Evolutionary conservation across 164 flowering plant genomes (phyloP), one percentile per base, ranked within the genome.

Genomic region (Nymphaea colorata): DNA sequence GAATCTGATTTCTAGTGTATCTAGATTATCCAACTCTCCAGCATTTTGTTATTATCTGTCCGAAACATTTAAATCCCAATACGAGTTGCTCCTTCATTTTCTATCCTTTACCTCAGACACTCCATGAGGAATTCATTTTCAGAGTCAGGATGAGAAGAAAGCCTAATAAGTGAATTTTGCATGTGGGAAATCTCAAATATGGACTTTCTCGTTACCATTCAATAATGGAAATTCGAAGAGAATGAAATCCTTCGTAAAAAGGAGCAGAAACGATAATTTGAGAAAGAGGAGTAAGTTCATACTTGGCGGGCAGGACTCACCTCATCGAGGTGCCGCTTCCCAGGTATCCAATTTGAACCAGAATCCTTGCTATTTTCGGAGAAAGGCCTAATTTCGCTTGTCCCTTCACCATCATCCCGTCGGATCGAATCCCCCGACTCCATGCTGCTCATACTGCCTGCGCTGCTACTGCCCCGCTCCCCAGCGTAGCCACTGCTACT

Each of bases 401-500:
- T 41, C n/a, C 44, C 43, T 3, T 59, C 67, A 55, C 62, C 69
- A 15, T 51, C 89, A 69, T 78, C 77, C 43, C 59, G 25, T 51
- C 57, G 57, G 57, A 51, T 8, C 8, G 57, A 51, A 61, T 61
- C 76, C 47, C 72, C 67, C 71, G 81, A 91, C 64, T 77, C 86
- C 59, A 76, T 80, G 51, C 80, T 84, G 12, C 82, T 80, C 5
- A 67, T 79, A 66, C 83, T 82, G 10, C 82, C 73, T 14, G 79
- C 87, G 62, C 82, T 74, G 67, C 83, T 82, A 65, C 84, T 89
- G 10, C 96, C 96, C 77, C 87, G 81, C 77, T 82, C 97, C 15
- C 96, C 98, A 0, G 89, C 94, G 68, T 94, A 91, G 2, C 98
- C 98, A 47, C 94, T 90, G 66, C 96, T 94, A 71, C 92, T 88